Percentiles rank a stretch among this genome's conserved stretches.
Evolutionary conservation across 495 filamentous ascomycete species (phyloP).

Genomic region (Penicillium cataractarum): DNA sequence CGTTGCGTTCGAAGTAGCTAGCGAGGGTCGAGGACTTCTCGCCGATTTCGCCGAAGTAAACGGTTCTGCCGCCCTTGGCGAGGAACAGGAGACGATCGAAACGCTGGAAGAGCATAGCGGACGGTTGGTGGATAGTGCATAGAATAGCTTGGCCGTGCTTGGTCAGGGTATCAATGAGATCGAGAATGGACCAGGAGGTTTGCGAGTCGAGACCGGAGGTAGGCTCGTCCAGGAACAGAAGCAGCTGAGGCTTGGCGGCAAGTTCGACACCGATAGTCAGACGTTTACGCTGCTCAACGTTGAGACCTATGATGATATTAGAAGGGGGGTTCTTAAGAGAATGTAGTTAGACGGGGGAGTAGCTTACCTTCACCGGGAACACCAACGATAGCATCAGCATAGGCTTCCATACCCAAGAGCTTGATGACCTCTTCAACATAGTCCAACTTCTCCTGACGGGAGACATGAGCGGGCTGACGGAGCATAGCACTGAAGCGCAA

Average conservation of each 20-base stretch:
- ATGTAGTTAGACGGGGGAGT: too few relatives aligned
- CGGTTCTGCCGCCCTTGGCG: slow-evolving; percentile 76
- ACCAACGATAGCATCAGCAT: slow-evolving; percentile 85
- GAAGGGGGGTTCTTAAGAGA: too few relatives aligned
- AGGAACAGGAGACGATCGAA: slow-evolving; percentile 91
- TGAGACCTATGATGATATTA: slow-evolving; percentile 53
- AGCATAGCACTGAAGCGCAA: slow-evolving; percentile 81
- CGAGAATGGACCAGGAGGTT: slow-evolving; percentile 87
- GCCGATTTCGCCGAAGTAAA: slow-evolving; percentile 91
- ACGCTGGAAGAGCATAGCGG: slow-evolving; percentile 90
- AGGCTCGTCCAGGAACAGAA: slow-evolving; percentile 87
- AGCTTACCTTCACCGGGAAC: slow-evolving; percentile 70
- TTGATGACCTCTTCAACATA: slow-evolving; percentile 93
- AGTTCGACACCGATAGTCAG: slow-evolving; percentile 86
- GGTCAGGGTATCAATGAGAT: slow-evolving; percentile 83
- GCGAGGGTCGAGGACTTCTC: slow-evolving; percentile 73
- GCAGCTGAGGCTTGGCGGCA: slow-evolving; percentile 82
- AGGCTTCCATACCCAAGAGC: slow-evolving; percentile 84
- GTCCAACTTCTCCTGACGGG: slow-evolving; percentile 77
- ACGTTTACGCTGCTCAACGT: slow-evolving; percentile 84
- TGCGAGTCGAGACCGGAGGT: slow-evolving; percentile 88
- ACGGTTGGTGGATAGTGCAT: slow-evolving; percentile 96
- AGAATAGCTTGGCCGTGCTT: slow-evolving; percentile 89
- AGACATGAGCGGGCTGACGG: slow-evolving; percentile 72
- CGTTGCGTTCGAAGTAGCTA: slow-evolving; percentile 80